A percentile compares a stretch with the other conserved stretches of the same genome.
These are phyloP conservation scores for Phytopythium delawarense DNA, from an alignment of 352 stramenopile genomes.

Conservation along the genomic window DNA sequence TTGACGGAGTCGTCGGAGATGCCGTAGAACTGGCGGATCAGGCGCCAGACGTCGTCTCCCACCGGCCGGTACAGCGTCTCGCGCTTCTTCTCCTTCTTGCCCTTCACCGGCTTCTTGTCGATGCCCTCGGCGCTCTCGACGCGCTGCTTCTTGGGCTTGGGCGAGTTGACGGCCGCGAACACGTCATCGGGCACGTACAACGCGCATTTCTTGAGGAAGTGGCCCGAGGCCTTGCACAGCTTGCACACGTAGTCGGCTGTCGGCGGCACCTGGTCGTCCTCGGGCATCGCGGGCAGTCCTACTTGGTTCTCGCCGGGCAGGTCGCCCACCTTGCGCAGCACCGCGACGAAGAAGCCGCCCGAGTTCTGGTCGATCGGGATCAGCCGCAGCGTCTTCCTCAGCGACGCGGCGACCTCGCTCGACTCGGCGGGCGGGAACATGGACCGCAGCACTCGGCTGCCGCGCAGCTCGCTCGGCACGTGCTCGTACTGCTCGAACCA, in stretches of 20 bases:
- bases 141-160: slow-evolving; percentile 51
- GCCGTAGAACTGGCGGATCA: slow-evolving; percentile 62
- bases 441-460: slow-evolving; percentile 56
- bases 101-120: slow-evolving; percentile 15
- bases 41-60: slow-evolving; percentile 52
- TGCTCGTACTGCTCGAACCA: slow-evolving; percentile 70
- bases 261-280: slow-evolving; percentile 41
- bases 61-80: slow-evolving; percentile 75
- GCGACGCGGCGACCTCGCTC: slow-evolving; percentile 21
- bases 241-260: slow-evolving; percentile 76
- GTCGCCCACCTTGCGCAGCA: slow-evolving; percentile 86
- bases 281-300: slow-evolving; percentile 35
- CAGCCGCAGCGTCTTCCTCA: slow-evolving; percentile 92
- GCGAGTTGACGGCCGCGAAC: slow-evolving; percentile 24
- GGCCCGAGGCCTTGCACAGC: slow-evolving; percentile 50
- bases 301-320: slow-evolving; percentile 52
- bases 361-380: slow-evolving; percentile 98
- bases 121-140: slow-evolving; percentile 10
- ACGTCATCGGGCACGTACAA: slow-evolving; percentile 53
- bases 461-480: slow-evolving; percentile 57
- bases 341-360: slow-evolving; percentile 98
- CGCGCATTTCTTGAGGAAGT: slow-evolving; percentile 74
- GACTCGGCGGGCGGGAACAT: slow-evolving; percentile 80
- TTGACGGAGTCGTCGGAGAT: slow-evolving; percentile 45
- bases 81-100: slow-evolving; percentile 34